phyloP scores from a whole-genome alignment of 2,329 filamentous ascomycete genomes.

The Fonsecaea pedrosoi region DNA sequence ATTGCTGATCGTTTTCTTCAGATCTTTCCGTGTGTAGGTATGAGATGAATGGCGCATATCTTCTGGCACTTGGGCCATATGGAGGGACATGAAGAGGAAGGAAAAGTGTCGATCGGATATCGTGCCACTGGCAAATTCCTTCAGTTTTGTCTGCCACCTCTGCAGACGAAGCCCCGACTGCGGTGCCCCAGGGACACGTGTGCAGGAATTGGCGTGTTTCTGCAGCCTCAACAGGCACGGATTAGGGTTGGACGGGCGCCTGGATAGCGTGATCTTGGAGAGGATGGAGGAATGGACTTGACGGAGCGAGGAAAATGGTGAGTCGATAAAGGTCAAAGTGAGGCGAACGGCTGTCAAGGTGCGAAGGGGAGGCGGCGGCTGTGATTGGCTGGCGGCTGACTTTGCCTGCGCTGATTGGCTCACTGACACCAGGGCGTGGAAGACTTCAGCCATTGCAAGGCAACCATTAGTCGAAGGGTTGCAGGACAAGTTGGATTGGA shows the following conservation, averaged over 20 bases:
- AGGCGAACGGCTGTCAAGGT: constrained; percentile 4
- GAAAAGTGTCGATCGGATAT: constrained; percentile 8
- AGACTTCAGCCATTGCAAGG: constrained; percentile 5
- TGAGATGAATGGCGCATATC: constrained; percentile 1
- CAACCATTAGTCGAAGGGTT: constrained; percentile 10
- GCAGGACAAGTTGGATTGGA: constrained; percentile 9
- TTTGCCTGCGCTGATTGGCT: constrained; percentile 13
- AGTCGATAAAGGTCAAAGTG: constrained; percentile 17
- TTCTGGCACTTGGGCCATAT: neutral
- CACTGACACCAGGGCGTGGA: neutral
- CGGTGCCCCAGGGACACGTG: constrained; percentile 14
- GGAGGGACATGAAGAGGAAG: neutral
- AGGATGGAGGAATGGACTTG: neutral
- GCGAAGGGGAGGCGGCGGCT: constrained; percentile 9
- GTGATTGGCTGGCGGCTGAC: constrained; percentile 19
- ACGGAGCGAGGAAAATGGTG: constrained; percentile 3
- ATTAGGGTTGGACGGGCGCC: constrained; percentile 18
- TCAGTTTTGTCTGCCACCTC: constrained; percentile 10
- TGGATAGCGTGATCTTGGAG: constrained; percentile 13
- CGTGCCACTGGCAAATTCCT: neutral
- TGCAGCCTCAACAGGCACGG: constrained; percentile 15
- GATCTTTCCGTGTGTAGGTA: neutral
- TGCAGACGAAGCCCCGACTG: neutral
- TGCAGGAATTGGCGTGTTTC: constrained; percentile 17
- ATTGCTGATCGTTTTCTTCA: constrained; percentile 13